Evolutionary conservation across 1,284 basidiomycete genomes (phyloP).

Genomic region (Rhodotorula sp.): DNA sequence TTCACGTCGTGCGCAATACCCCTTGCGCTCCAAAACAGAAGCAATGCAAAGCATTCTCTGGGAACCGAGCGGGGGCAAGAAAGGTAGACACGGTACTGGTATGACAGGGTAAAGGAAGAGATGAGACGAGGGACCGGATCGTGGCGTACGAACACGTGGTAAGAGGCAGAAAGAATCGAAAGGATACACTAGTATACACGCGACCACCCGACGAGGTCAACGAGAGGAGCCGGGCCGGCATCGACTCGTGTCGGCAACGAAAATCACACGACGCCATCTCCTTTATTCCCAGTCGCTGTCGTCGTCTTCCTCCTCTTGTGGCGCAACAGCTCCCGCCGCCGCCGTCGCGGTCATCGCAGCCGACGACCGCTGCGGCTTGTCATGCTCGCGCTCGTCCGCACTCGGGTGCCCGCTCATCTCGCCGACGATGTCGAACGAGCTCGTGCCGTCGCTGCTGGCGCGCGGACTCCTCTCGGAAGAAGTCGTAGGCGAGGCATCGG

Average conservation of each 20-base stretch:
- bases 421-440: constrained; percentile 41
- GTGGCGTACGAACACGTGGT: not conserved
- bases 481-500: not conserved
- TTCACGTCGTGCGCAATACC: not conserved
- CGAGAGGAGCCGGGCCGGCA: not conserved
- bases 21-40: not conserved
- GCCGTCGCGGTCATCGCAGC: not conserved
- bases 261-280: not conserved
- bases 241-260: too few species aligned
- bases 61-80: not conserved
- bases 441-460: constrained; percentile 13
- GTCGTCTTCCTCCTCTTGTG: constrained; percentile 29
- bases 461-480: constrained; percentile 1
- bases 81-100: not conserved
- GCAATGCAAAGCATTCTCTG: not conserved
- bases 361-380: not conserved
- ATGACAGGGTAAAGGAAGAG: not conserved
- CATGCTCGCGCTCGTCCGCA: constrained; percentile 15
- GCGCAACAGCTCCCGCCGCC: not conserved
- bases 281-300: constrained; percentile 44
- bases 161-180: not conserved
- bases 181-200: not conserved
- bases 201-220: not conserved
- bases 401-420: constrained; percentile 35
- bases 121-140: not conserved